These are phyloP conservation scores for Cladorrhinum sp. DNA, from an alignment of 2,329 filamentous ascomycete genomes.

Conservation along the genomic window DNA sequence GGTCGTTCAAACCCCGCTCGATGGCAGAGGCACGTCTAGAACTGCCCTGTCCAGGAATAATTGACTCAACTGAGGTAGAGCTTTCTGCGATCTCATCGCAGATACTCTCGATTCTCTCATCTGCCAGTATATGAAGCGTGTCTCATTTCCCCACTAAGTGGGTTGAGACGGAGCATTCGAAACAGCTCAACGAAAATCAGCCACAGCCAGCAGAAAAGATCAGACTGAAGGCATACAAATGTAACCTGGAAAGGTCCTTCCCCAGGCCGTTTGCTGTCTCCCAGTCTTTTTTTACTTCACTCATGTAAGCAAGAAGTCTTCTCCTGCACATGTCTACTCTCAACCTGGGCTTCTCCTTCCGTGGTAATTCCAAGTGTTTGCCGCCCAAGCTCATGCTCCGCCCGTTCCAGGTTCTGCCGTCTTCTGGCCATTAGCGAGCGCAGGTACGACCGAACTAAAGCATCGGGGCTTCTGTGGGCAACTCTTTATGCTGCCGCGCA, in stretches of 20 bases:
- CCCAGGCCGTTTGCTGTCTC: neutral
- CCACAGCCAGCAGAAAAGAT: neutral
- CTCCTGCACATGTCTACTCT: neutral
- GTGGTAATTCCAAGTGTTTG: neutral
- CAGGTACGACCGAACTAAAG: constrained; percentile 5
- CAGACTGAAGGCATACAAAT: neutral
- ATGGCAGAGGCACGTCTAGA: neutral
- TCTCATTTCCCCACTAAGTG: constrained; percentile 5
- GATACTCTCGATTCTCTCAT: constrained; percentile 1
- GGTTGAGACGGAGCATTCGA: neutral
- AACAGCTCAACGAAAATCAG: neutral
- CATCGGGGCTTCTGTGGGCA: neutral
- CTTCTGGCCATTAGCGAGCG: neutral
- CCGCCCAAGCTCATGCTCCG: neutral
- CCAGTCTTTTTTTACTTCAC: neutral
- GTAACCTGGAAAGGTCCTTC: neutral
- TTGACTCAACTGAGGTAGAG: neutral
- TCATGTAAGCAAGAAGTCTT: neutral
- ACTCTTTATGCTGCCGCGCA: neutral
- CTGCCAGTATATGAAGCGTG: constrained; percentile 1
- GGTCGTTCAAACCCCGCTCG: neutral
- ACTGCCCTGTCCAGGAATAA: neutral
- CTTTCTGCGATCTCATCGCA: neutral
- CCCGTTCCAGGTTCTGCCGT: neutral
- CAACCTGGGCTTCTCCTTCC: neutral